These are phyloP conservation scores for Blastocrithidia nonstop DNA, from an alignment of 208 protist species.

Conservation along the genomic window DNA sequence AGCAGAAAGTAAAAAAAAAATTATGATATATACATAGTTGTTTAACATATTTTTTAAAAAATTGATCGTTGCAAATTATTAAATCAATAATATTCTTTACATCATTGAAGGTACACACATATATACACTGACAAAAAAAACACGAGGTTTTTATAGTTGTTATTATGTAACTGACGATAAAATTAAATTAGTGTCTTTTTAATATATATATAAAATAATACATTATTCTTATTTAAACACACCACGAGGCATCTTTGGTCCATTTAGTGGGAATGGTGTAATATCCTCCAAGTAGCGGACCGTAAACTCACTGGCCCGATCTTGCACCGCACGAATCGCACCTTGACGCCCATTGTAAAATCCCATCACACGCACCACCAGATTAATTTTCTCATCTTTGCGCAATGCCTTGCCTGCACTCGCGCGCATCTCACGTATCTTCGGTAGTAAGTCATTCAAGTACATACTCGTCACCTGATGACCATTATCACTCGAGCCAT, in stretches of 20 bases:
- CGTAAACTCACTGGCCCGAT: constrained; percentile 50
- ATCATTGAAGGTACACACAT: constrained; percentile 1
- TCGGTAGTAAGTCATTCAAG: constrained; percentile 65
- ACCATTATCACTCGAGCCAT: constrained; percentile 76
- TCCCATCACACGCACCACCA: constrained; percentile 82
- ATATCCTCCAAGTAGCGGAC: constrained; percentile 83
- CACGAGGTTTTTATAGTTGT: not conserved
- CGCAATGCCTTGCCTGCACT: constrained; percentile 24
- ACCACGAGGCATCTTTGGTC: constrained; percentile 76
- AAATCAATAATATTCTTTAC: not conserved
- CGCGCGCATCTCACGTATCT: constrained; percentile 50
- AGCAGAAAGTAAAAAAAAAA: no score
- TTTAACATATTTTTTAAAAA: no score
- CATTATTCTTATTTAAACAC: constrained; percentile 54
- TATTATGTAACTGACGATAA: not conserved
- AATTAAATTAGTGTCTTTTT: not conserved
- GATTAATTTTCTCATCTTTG: constrained; percentile 66
- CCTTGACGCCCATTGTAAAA: constrained; percentile 84
- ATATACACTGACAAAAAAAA: constrained; percentile 1
- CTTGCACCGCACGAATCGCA: constrained; percentile 72
- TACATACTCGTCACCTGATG: constrained; percentile 82
- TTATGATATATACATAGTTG: no score
- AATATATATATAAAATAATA: not conserved
- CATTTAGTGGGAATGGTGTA: constrained; percentile 80
- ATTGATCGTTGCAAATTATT: not conserved